Evolutionary conservation across 805 yeast genomes (phyloP), one percentile per base, ranked within the genome.

Genomic region (Zygosaccharomyces lentus): DNA sequence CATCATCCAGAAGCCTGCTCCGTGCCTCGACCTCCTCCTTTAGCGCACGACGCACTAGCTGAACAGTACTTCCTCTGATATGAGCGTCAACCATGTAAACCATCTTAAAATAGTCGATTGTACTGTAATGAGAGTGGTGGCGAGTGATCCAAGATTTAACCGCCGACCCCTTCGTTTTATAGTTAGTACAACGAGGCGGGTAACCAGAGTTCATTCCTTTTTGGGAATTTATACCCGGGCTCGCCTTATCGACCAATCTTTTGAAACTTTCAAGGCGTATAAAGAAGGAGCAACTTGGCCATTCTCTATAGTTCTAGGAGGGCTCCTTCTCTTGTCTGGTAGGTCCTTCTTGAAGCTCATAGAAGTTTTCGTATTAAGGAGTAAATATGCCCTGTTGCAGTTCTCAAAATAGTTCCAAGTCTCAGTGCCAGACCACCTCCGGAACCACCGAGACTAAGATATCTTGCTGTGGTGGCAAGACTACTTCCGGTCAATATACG

Each of bases 31-130:
- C 30, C 9, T 43, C 48, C 36, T 44, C 50, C 26, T 43, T 34
- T 25, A 54, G 36, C 12, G 37, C 48, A 15, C 23, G 30, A 10
- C 38, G 46, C 1, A 51, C 57, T 17, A 55, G 23, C 9, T 29
- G 32, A 9, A 57, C 43, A 10, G 56, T 50, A n/a, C 46, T 47
- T 8, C 34, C 40, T 29, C 48, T 49, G 10, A 57, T 30, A 15
- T 50, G 45, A 8, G 53, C 57, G 44, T 57, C 61, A 6, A 51
- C 52, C 19, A 50, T 45, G n/a, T 39, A 49, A 12, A 45, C 48
- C 61, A 52, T 52, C 34, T 30, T 34, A n/a, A 30, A 37, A 21
- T 21, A 10, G 8, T 16, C 6, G 13, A 13, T 26, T 21, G 29
- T 21, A 12, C 30, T 13, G 13, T 13, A 4, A 8, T 34, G 17